phyloP scores from a whole-genome alignment of 2,329 filamentous ascomycete species.

The Pseudogymnoascus sp. region DNA sequence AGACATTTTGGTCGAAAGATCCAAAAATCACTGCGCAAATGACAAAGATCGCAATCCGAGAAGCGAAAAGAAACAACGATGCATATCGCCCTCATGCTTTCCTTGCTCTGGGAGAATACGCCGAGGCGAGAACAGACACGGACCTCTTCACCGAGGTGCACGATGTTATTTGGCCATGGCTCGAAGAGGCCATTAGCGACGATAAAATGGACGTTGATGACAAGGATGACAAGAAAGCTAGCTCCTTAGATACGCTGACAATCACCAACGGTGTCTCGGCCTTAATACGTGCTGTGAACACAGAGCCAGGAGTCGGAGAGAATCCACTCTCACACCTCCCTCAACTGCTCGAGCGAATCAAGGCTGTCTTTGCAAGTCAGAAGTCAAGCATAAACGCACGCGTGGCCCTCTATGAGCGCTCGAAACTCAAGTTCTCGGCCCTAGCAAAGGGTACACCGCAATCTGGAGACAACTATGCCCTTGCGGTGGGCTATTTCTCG shows the following conservation, averaged over 20 bases:
- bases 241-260: constrained; percentile 23
- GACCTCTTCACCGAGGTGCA: constrained; percentile 62
- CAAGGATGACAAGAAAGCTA: constrained; percentile 15
- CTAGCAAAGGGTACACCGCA: constrained; percentile 16
- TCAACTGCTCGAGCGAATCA: constrained; percentile 20
- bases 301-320: constrained; percentile 13
- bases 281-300: constrained; percentile 26
- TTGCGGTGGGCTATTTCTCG: constrained; percentile 21
- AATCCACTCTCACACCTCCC: constrained; percentile 21
- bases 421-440: constrained; percentile 24
- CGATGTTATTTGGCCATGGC: constrained; percentile 52
- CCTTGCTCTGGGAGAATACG: constrained; percentile 62
- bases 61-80: constrained; percentile 89
- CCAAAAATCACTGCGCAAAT: constrained; percentile 51
- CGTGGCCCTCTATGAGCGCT: constrained; percentile 25
- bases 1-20: constrained; percentile 48
- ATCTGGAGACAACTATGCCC: constrained; percentile 16
- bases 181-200: constrained; percentile 51
- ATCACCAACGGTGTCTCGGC: constrained; percentile 26
- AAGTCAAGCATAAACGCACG: constrained; percentile 25
- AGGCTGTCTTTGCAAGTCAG: constrained; percentile 20
- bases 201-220: constrained; percentile 55
- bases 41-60: constrained; percentile 73
- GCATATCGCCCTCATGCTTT: constrained; percentile 72
- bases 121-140: constrained; percentile 57